phyloP scores from a whole-genome alignment of 1,284 basidiomycete species.

The Mycosarcoma maydis region DNA sequence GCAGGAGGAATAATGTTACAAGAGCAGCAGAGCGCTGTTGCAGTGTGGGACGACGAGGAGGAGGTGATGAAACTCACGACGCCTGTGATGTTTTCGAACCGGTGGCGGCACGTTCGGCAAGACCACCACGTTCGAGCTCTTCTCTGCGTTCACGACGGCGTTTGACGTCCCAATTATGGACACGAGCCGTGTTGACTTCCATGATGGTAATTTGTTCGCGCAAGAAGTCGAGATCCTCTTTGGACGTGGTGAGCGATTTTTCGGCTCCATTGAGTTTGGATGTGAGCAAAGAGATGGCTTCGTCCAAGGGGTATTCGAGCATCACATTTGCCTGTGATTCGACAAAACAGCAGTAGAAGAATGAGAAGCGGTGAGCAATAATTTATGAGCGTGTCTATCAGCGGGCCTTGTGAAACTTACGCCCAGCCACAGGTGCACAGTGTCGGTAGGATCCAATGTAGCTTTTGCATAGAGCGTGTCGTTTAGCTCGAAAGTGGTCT shows the following conservation, averaged over 20 bases:
- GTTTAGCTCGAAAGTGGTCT: conserved; percentile 92
- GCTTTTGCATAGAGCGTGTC: conserved; percentile 95
- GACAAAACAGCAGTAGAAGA: not conserved
- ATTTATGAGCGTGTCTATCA: too few relatives aligned
- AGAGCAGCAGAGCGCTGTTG: too few relatives aligned
- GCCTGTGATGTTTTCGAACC: conserved; percentile 21
- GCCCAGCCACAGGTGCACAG: conserved; percentile 94
- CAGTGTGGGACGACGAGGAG: not conserved
- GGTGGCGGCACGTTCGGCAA: conserved; percentile 17
- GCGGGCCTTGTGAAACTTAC: conserved; percentile 74
- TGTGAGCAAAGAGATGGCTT: conserved; percentile 79
- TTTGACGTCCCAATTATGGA: conserved; percentile 97
- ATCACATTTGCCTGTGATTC: conserved; percentile 76
- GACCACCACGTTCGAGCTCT: conserved; percentile 32
- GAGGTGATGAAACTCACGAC: conserved; percentile 34
- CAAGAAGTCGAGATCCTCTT: conserved; percentile 91
- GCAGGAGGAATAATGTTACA: not conserved
- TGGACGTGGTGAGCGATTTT: conserved; percentile 75
- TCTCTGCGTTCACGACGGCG: conserved; percentile 73
- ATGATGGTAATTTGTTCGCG: conserved; percentile 95
- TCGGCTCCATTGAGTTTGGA: conserved; percentile 83
- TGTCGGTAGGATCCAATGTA: conserved; percentile 83
- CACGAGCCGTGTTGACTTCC: conserved; percentile 96
- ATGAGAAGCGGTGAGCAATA: not conserved
- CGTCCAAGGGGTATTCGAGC: conserved; percentile 89